Conservation (phyloP, 1,284 basidiomycete species). For the Trametes pubescens region DNA sequence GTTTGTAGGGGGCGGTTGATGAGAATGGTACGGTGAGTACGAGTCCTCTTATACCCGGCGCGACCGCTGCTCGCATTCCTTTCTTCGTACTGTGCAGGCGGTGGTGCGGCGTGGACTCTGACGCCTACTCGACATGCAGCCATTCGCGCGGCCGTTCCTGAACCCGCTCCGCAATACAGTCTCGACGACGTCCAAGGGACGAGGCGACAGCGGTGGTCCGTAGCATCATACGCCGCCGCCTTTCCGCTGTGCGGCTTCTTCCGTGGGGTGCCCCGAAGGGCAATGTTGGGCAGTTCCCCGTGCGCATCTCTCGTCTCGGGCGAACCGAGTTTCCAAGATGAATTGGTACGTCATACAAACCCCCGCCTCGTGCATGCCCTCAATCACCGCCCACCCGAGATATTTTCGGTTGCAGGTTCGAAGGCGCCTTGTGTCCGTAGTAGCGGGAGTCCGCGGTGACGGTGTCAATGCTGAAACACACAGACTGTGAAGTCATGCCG, state of each 20-base stretch:
- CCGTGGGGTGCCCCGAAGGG: too few species aligned
- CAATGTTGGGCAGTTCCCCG: too few species aligned
- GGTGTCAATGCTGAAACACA: too few species aligned
- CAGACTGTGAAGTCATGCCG: too few species aligned
- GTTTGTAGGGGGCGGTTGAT: background rate
- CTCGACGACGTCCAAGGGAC: too few species aligned
- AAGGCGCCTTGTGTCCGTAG: too few species aligned
- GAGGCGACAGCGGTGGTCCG: too few species aligned
- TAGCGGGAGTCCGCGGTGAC: background rate
- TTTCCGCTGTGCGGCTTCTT: too few species aligned
- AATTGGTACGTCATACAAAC: background rate
- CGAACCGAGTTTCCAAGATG: background rate
- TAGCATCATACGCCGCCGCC: too few species aligned
- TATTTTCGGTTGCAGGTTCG: background rate
- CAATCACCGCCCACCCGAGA: background rate
- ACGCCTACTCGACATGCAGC: background rate
- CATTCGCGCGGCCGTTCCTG: too few species aligned
- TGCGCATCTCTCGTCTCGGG: background rate
- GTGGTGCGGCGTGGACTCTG: background rate
- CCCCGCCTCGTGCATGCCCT: background rate
- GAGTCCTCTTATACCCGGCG: background rate
- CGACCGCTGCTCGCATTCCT: background rate
- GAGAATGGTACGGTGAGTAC: background rate
- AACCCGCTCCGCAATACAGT: too few species aligned
- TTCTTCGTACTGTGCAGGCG: background rate